Conservation (phyloP, 345 rosid genomes). For the Carallia pectinifolia region DNA sequence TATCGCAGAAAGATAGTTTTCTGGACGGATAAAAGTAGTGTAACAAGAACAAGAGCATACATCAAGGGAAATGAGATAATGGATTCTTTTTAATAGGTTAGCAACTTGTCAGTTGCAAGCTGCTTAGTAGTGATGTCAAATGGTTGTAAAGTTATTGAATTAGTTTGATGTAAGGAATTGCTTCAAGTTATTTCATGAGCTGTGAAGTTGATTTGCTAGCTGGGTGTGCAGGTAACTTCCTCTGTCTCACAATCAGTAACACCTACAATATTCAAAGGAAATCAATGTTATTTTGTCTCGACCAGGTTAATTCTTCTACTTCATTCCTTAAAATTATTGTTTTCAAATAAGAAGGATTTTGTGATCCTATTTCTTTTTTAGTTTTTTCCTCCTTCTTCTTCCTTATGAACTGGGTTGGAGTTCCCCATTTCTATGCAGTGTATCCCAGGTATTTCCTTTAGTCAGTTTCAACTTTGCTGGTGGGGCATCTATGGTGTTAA, state of each 20-base stretch:
- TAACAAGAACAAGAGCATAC: background rate
- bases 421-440: constrained; percentile 20
- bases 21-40: background rate
- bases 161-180: background rate
- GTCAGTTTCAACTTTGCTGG: constrained; percentile 88
- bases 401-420: constrained; percentile 1
- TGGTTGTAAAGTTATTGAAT: constrained; percentile 1
- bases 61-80: background rate
- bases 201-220: constrained; percentile 13
- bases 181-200: background rate
- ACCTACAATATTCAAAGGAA: constrained; percentile 52
- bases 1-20: background rate
- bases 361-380: constrained; percentile 4
- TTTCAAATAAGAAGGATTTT: background rate
- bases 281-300: constrained; percentile 64
- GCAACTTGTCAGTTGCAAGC: background rate
- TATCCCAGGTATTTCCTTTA: constrained; percentile 64
- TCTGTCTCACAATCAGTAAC: constrained; percentile 54
- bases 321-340: background rate
- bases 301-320: constrained; percentile 51
- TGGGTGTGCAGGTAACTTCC: constrained; percentile 55
- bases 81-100: background rate
- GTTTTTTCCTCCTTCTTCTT: background rate
- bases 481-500: constrained; percentile 71
- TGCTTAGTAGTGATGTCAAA: background rate